phyloP scores from a whole-genome alignment of 2,329 filamentous ascomycete genomes.

The Colletotrichum sp. region DNA sequence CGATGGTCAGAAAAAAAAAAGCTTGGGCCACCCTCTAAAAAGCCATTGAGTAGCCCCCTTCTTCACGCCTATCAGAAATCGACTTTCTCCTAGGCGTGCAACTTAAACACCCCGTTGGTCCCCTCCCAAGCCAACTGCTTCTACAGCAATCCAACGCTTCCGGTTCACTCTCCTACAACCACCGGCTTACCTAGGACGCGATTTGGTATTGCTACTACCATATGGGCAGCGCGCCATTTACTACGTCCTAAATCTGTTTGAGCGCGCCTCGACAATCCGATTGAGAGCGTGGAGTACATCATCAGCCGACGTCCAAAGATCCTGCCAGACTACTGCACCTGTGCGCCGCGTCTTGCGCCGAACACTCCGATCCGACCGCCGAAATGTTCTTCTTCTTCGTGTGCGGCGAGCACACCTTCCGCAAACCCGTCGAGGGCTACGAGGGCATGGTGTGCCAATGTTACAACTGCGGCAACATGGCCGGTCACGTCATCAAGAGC shows the following conservation, averaged over 20 bases:
- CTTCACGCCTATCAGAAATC: neutral
- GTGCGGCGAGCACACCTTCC: conserved; percentile 67
- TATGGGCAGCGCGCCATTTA: neutral
- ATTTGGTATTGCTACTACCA: fast-evolving
- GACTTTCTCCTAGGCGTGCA: neutral
- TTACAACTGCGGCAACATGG: conserved; percentile 71
- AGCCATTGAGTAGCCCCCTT: neutral
- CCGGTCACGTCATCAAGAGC: conserved; percentile 64
- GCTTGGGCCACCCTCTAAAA: conserved; percentile 13
- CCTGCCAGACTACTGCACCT: neutral
- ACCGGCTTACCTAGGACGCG: neutral
- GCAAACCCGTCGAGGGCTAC: conserved; percentile 64
- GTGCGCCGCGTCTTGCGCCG: neutral
- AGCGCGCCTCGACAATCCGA: neutral
- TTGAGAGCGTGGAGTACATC: neutral
- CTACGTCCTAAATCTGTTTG: neutral
- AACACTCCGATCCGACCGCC: neutral
- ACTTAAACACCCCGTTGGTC: neutral
- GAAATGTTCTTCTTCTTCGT: conserved; percentile 68
- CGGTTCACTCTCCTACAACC: neutral
- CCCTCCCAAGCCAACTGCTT: neutral
- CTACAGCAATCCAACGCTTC: neutral
- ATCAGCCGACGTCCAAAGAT: neutral
- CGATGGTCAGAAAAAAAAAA: neutral
- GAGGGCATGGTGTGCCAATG: conserved; percentile 67